Evolutionary conservation across 1,284 basidiomycete genomes (phyloP), one percentile per base, ranked within the genome.

Genomic region (Cystobasidium slooffiae): DNA sequence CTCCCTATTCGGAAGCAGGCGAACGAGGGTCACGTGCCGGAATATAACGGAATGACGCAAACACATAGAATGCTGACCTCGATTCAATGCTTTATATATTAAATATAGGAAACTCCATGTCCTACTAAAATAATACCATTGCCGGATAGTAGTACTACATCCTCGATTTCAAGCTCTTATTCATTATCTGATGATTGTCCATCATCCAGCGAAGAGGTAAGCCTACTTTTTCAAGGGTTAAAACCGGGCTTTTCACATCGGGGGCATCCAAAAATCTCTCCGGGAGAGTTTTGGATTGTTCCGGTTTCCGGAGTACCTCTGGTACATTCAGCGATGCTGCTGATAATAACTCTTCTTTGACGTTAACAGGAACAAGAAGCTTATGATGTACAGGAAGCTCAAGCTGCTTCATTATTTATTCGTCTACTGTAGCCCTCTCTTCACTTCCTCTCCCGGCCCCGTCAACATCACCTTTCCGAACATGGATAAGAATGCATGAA

Each of bases 41-140:
- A 59, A 59, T 41, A 24, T n/a, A 41, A 41, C 56, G 56, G 56
- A 12, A 49, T 49, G 14, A 12, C 46, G 12, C 46, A 49, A 12
- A 49, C 46, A 49, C 46, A 49, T n/a, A 12, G 6, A n/a, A 56
- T 56, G 31, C 14, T 37, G 55, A 58, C 55, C 10, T 37, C 8
- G 8, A 9, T 47, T 24, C n/a, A 56, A n/a, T n/a, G n/a, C 14
- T 10, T 31, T 39, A 18, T 59, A 9, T 18, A 18, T 4, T 6
- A 41, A 5, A n/a, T 41, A 18, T 22, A 59, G 56, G 56, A 59
- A 59, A 59, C 56, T 10, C 56, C 56, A 41, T 59, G 56, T 22
- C 56, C 56, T 6, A 59, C 56, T 7, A 59, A 59, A n/a, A 59
- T 59, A 59, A 59, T 59, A 12, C 56, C 56, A 43, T 59, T 59